phyloP scores from a whole-genome alignment of 2,329 filamentous ascomycete genomes.

The Amesomyces nigricolor region DNA sequence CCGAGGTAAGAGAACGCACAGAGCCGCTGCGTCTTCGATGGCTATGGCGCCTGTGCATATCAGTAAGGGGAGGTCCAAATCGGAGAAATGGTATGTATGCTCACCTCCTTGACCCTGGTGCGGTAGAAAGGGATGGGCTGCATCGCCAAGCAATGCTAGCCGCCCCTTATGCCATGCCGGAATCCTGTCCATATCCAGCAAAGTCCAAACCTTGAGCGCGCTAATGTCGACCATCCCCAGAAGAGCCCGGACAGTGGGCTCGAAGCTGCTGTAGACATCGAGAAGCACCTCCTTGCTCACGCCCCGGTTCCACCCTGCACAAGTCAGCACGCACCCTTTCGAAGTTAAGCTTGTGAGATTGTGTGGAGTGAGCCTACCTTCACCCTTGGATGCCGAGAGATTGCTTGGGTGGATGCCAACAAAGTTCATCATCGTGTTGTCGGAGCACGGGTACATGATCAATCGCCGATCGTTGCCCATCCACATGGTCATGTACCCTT shows the following conservation, averaged over 20 bases:
- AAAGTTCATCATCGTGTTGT: slow-evolving; percentile 18
- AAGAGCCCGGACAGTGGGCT: neutral
- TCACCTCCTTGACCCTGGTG: slow-evolving; percentile 10
- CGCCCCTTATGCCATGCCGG: slow-evolving; percentile 11
- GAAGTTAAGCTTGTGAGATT: neutral
- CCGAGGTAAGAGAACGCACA: neutral
- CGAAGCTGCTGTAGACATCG: slow-evolving; percentile 10
- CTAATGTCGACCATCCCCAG: slow-evolving; percentile 9
- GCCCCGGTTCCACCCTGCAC: slow-evolving; percentile 1
- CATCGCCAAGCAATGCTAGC: slow-evolving; percentile 14
- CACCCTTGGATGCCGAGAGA: slow-evolving; percentile 7
- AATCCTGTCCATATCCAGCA: slow-evolving; percentile 15
- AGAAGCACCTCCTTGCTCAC: slow-evolving; percentile 6
- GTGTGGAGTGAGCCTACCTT: neutral
- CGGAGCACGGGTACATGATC: slow-evolving; percentile 14
- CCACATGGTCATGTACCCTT: slow-evolving; percentile 13
- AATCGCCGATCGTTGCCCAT: slow-evolving; percentile 10
- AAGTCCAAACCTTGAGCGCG: slow-evolving; percentile 10
- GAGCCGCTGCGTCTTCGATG: slow-evolving; percentile 14
- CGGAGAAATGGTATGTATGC: neutral
- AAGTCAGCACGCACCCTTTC: neutral
- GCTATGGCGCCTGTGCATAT: neutral
- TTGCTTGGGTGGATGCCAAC: slow-evolving; percentile 11
- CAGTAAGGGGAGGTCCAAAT: neutral
- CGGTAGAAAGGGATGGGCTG: slow-evolving; percentile 11